Evolutionary conservation across 176 grass and related monocot species (phyloP).

Genomic region (Panicum miliaceum): DNA sequence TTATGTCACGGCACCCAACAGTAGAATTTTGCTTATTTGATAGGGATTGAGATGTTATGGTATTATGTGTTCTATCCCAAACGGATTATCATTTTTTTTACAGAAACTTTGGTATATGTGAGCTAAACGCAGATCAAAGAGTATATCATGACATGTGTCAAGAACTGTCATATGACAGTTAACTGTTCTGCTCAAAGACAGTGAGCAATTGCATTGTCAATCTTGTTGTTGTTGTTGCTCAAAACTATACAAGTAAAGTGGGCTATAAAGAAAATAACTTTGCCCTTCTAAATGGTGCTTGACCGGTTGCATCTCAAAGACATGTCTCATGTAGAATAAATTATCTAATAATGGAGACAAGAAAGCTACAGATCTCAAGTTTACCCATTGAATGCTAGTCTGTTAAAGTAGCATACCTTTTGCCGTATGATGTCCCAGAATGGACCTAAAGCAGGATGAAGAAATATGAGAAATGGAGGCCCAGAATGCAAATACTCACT

Average conservation of each 20-base stretch:
- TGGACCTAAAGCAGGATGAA: constrained; percentile 97
- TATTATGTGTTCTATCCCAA: background rate
- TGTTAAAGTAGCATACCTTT: constrained; percentile 66
- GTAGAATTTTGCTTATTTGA: background rate
- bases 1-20: constrained; percentile 9
- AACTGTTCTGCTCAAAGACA: background rate
- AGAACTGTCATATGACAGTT: background rate
- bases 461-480: constrained; percentile 92
- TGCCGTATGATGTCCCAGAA: constrained; percentile 87
- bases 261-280: background rate
- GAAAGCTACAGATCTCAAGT: background rate
- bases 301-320: constrained; percentile 12
- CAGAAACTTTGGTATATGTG: background rate
- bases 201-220: too few species aligned
- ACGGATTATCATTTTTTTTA: constrained; percentile 7
- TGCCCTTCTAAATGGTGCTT: background rate
- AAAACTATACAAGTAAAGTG: too few species aligned
- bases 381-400: background rate
- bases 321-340: constrained; percentile 29
- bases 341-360: constrained; percentile 23
- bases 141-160: background rate
- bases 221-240: too few species aligned
- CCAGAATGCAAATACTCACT: constrained; percentile 68
- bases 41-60: background rate
- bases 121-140: constrained; percentile 16